A percentile compares a stretch with the other conserved stretches of the same genome.
Evolutionary conservation across 2,329 filamentous ascomycete species (phyloP).

Genomic region (Talaromyces verruculosus): DNA sequence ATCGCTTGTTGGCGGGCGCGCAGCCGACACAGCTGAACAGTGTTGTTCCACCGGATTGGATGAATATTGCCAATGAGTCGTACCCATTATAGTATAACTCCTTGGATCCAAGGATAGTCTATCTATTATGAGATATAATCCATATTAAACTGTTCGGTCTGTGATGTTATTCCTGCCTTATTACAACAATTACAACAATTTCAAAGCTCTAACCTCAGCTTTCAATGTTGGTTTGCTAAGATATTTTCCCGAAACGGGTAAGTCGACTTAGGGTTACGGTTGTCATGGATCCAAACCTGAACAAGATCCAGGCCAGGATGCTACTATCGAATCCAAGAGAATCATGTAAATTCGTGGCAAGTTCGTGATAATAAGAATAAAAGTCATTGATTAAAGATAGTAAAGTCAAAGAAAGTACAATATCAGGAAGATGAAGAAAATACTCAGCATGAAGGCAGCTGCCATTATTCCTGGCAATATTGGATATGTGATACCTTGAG

Average conservation of each 20-base stretch:
- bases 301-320: neutral
- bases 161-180: neutral
- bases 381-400: neutral
- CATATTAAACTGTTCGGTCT: neutral
- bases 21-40: neutral
- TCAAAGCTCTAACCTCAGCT: neutral
- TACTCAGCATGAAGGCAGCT: neutral
- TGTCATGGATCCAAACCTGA: neutral
- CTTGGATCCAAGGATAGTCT: neutral
- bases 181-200: neutral
- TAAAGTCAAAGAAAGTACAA: neutral
- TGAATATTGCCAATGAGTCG: neutral
- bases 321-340: neutral
- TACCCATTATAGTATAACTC: neutral
- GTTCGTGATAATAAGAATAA: neutral
- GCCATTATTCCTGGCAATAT: neutral
- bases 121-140: no score
- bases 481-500: neutral
- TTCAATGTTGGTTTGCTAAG: neutral
- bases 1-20: neutral
- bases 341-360: neutral
- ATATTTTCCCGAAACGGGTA: no score
- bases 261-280: neutral
- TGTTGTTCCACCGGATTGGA: conserved; percentile 1
- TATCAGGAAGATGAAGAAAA: neutral